Evolutionary conservation across 164 flowering plant species (phyloP), one percentile per base, ranked within the genome.

Genomic region (Nymphaea thermarum): DNA sequence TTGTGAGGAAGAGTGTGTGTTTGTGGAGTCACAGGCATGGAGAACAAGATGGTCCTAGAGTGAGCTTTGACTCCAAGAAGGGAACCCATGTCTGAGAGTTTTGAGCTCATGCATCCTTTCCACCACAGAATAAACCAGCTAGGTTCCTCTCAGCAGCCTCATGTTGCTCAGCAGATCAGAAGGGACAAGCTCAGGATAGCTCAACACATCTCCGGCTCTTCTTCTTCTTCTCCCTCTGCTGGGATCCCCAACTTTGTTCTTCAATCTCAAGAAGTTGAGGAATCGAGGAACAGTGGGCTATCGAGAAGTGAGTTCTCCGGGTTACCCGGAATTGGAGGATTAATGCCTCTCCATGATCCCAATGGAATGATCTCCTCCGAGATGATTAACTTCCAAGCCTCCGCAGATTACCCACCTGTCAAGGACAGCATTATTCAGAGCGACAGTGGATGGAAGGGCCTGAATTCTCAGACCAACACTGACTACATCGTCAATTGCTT

Each of bases 121-220:
- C 57, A 51, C 42, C 64, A 17, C n/a, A 12, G 64, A 12, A 11
- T 62, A 4, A 62, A 62, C 4, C 36, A 7, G 12, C 64, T 62
- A 8, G n/a, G 64, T 17, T 62, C 64, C 7, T 51, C 57, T 5
- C 57, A 5, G 14, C 64, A 62, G 18, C n/a, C 81, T 57, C 91
- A 91, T 72, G 88, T 91, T 71, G 89, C 95, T 51, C 97, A 91
- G 67, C 95, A 87, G 72, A 89, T 93, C 77, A 64, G 97, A 71
- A 75, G 97, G 77, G 95, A 91, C 71, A 89, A 87, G 81, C 93
- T 91, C 14, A 68, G 97, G 71, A 79, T 82, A 12, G 64, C 42
- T 17, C 64, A 62, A 6, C 12, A 17, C 18, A 62, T 17, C 3
- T 62, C 70, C 62, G 71, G 77, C 42, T 75, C 84, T n/a, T 74